Base-by-base conservation (phyloP, 1,284 basidiomycete genomes). In the Irpex sp. region DNA sequence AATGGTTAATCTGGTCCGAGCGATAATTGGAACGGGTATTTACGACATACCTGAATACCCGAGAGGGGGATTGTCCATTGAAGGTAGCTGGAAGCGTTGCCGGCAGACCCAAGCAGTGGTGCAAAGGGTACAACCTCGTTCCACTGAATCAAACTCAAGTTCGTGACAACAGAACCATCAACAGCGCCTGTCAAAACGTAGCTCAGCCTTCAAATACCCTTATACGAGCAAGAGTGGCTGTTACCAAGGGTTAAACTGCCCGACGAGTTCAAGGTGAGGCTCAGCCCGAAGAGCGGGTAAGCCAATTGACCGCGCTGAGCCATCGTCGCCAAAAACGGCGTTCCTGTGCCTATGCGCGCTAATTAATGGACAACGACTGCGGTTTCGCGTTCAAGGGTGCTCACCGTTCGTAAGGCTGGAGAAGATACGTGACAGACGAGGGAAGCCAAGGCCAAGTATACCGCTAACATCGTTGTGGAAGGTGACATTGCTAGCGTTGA, bases 41-140 rank as follows among this genome's bases (percentile, higher is more conserved):
- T 0, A 60, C 15, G 24, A 64, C 38, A 64, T 74, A 96, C 91
- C 44, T 88, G 85, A 66, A 96, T 85, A 32, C 83, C 82, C 0
- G 86, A 80, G 56, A 97, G 80, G 5, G 89, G 88, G 66, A 96
- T 88, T 0, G 90, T 88, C 96, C 96, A 97, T 73, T 94, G 92
- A 43, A 97, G 85, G 77, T 97, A 97, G 74, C 90, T 92, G 0
- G 94, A 90, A 15, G 84, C 78, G 74, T 90, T 92, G 71, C 82
- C 86, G 71, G 89, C 87, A 2, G 81, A 79, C 4, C 83, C 85
- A 24, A 65, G 63, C 70, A 92, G 83, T 2, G 94, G 94, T 38
- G 89, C 84, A 77, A 95, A 95, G 10, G 94, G 88, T 18, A 90
- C 88, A 2, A 95, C 92, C 67, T 89, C 86, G 73, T 92, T 92